A percentile compares a stretch with the other conserved stretches of the same genome.
Evolutionary conservation across 2,329 filamentous ascomycete species (phyloP).

Genomic region (Blumeriella jaapii): DNA sequence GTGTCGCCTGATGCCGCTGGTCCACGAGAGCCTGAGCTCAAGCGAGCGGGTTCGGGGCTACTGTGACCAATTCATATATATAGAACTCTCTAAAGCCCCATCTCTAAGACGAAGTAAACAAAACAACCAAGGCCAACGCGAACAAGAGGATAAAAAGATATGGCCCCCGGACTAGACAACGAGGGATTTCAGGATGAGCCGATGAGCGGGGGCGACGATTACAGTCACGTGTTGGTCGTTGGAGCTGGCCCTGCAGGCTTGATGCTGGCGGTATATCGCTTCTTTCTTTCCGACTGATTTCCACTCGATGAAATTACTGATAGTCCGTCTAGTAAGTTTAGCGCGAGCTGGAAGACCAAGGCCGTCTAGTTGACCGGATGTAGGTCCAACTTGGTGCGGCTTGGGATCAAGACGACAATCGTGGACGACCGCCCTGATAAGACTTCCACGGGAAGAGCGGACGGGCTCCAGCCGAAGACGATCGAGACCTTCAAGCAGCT

Average conservation of each 20-base stretch:
- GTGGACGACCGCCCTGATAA: constrained; percentile 58
- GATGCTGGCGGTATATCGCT: too few species aligned
- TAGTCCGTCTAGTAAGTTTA: too few species aligned
- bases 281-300: too few species aligned
- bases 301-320: too few species aligned
- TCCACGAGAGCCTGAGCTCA: constrained; percentile 1
- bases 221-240: constrained; percentile 24
- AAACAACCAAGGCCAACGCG: not conserved
- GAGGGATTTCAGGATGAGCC: constrained; percentile 10
- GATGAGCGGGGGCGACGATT: not conserved
- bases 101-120: not conserved
- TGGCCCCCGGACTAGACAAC: constrained; percentile 16
- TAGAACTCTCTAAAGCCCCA: not conserved
- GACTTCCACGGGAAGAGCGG: constrained; percentile 49
- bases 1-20: constrained; percentile 8
- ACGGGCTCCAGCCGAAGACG: constrained; percentile 49
- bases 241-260: constrained; percentile 35
- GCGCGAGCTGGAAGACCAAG: not conserved
- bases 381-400: constrained; percentile 47
- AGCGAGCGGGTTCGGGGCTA: not conserved
- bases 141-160: constrained; percentile 1
- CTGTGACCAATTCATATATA: too few species aligned
- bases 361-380: constrained; percentile 2
- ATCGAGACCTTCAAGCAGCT: constrained; percentile 53
- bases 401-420: constrained; percentile 52